Base-by-base conservation (phyloP, 1,284 basidiomycete genomes). In the Cryptococcus sp. region DNA sequence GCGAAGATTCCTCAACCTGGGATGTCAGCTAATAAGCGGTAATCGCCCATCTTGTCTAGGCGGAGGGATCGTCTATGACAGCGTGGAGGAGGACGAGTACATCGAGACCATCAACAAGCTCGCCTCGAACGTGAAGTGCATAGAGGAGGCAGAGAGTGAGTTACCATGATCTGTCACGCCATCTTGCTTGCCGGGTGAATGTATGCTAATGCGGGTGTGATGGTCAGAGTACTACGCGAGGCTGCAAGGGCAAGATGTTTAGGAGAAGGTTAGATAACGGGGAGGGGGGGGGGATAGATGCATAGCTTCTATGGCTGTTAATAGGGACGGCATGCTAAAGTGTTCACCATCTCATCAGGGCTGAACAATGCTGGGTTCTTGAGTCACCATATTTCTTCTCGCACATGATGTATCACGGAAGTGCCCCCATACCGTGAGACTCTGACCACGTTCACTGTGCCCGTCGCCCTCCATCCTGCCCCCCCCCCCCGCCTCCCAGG, bases 1-100 rank as follows among this genome's bases (percentile, higher is more conserved):
- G 28, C 9, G 4, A 33, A 9, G 9, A 39, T n/a, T 39, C n/a
- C 38, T 39, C 12, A 39, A 39, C 38, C 6, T 42, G 15, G n/a
- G 12, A 42, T 21, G 20, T 7, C 45, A 28, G 33, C 23, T 24
- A 38, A 20, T 21, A 7, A 15, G 11, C 3, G n/a, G n/a, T 16
- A 18, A 7, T 13, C 18, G 21, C 3, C 18, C n/a, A n/a, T 16
- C 1, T 20, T n/a, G 18, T 15, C 15, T 38, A 44, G 93, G 94
- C 3, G 96, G 96, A 46, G 96, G 96, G 3, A 98, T 99, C 67
- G 96, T 99, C 2, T 94, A 87, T 65, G 96, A 99, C 77, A 95
- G 91, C 68, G 87, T 93, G 11, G 96, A 99, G 76, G 90, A 97
- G 72, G 95, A 98, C 44, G 96, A 99, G 76, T 98, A 94, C 69